phyloP scores from a whole-genome alignment of 768 basidiomycete genomes.

The Podaxis sp. region DNA sequence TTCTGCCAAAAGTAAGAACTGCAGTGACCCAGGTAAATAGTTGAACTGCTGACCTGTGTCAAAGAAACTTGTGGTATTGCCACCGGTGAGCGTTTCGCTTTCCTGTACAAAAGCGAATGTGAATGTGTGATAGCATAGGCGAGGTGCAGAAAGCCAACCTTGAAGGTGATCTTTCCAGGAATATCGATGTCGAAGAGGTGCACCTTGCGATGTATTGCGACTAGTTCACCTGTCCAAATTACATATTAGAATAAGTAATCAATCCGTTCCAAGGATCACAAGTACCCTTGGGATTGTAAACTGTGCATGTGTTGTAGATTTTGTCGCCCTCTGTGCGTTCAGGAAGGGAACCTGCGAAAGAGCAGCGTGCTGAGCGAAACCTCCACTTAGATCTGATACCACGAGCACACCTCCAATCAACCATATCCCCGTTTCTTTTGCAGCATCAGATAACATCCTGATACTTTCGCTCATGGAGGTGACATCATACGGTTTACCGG shows the following conservation, averaged over 20 bases:
- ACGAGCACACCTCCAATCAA: slow-evolving; percentile 75
- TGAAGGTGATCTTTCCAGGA: slow-evolving; percentile 86
- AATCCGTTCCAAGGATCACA: not conserved
- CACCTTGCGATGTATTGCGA: slow-evolving; percentile 88
- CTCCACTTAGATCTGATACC: not conserved
- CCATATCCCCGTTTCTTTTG: slow-evolving; percentile 78
- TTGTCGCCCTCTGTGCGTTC: slow-evolving; percentile 61
- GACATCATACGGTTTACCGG: slow-evolving; percentile 56
- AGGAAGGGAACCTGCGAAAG: slow-evolving; percentile 78
- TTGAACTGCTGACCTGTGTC: slow-evolving; percentile 65
- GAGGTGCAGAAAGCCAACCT: slow-evolving; percentile 35
- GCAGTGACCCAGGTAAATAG: not conserved
- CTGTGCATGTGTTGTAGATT: slow-evolving; percentile 90
- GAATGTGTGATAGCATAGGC: slow-evolving; percentile 6
- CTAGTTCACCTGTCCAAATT: slow-evolving; percentile 59
- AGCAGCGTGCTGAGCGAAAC: not conserved
- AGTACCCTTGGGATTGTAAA: slow-evolving; percentile 76
- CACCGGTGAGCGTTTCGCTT: slow-evolving; percentile 82
- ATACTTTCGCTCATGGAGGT: slow-evolving; percentile 69
- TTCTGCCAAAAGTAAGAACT: slow-evolving; percentile 37
- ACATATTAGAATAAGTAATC: slow-evolving; percentile 8
- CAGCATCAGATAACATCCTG: slow-evolving; percentile 73
- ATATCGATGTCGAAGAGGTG: slow-evolving; percentile 99
- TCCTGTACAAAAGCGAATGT: slow-evolving; percentile 44
- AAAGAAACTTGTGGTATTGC: slow-evolving; percentile 69